Evolutionary conservation across 805 yeast species (phyloP).

Genomic region (Candida pseudofarinosa): DNA sequence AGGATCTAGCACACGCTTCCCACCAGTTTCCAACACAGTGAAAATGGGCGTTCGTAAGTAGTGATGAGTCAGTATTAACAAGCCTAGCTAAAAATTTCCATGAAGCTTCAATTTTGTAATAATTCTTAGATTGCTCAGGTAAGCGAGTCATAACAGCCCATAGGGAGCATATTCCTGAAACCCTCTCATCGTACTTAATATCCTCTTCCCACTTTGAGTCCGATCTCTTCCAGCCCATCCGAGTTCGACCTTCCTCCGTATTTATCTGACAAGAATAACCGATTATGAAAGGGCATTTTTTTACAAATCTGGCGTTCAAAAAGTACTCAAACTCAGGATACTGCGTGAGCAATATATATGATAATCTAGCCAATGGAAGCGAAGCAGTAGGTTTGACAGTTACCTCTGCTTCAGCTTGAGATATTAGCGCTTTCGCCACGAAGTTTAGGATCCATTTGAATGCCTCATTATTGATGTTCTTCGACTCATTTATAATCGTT

Average conservation of each 20-base stretch:
- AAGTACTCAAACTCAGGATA: slow-evolving; percentile 51
- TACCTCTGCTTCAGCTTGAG: slow-evolving; percentile 92
- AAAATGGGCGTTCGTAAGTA: slow-evolving; percentile 66
- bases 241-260: slow-evolving; percentile 73
- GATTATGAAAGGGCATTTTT: slow-evolving; percentile 84
- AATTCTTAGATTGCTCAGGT: slow-evolving; percentile 19
- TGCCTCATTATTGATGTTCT: slow-evolving; percentile 42
- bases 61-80: slow-evolving; percentile 50
- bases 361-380: slow-evolving; percentile 68
- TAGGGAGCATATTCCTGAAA: slow-evolving; percentile 80
- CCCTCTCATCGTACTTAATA: slow-evolving; percentile 73
- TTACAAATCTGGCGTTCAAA: slow-evolving; percentile 75
- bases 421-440: slow-evolving; percentile 78
- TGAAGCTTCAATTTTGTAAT: slow-evolving; percentile 43
- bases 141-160: slow-evolving; percentile 69
- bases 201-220: slow-evolving; percentile 58
- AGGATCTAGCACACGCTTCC: slow-evolving; percentile 70
- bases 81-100: slow-evolving; percentile 78
- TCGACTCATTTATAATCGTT: slow-evolving; percentile 46
- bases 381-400: slow-evolving; percentile 75
- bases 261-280: slow-evolving; percentile 76
- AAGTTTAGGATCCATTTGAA: slow-evolving; percentile 75
- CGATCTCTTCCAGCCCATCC: slow-evolving; percentile 84
- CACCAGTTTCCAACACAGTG: slow-evolving; percentile 80
- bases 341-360: slow-evolving; percentile 47